Percentiles rank a stretch among this genome's conserved stretches.
Conservation (phyloP, 345 rosid genomes). For the Pugionium dolabratum region DNA sequence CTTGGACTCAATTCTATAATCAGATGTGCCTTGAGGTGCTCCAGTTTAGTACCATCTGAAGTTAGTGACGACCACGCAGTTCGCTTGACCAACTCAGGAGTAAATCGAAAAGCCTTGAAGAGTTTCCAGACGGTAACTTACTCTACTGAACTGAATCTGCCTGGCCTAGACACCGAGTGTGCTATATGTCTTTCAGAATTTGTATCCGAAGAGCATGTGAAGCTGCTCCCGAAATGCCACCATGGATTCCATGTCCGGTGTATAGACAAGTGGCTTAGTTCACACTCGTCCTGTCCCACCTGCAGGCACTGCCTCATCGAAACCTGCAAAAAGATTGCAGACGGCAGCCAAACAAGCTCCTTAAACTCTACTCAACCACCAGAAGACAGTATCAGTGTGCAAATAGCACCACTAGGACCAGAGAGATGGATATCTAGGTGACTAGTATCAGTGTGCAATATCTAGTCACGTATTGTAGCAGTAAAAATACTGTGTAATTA, state of each 20-base stretch:
- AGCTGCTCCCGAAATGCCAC: constrained; percentile 76
- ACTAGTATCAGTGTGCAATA: neutral
- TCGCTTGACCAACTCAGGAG: constrained; percentile 62
- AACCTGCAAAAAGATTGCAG: constrained; percentile 71
- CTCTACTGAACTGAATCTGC: constrained; percentile 52
- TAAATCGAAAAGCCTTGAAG: constrained; percentile 70
- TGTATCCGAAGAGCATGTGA: constrained; percentile 54
- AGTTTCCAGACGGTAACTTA: constrained; percentile 64
- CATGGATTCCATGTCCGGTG: constrained; percentile 57
- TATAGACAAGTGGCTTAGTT: constrained; percentile 62
- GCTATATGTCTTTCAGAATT: constrained; percentile 78
- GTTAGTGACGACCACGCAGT: constrained; percentile 35
- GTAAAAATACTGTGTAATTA: constrained; percentile 11
- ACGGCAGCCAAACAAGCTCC: constrained; percentile 53
- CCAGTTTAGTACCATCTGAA: constrained; percentile 43
- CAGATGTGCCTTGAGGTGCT: constrained; percentile 69
- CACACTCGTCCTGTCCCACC: constrained; percentile 92
- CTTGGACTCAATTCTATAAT: constrained; percentile 72
- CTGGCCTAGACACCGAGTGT: constrained; percentile 63
- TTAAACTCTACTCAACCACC: constrained; percentile 40
- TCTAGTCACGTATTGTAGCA: constrained; percentile 25
- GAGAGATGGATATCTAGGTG: constrained; percentile 62
- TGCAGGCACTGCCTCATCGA: constrained; percentile 79
- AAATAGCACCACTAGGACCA: constrained; percentile 56
- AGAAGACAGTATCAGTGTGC: constrained; percentile 51